phyloP scores from a whole-genome alignment of 768 basidiomycete genomes.

The Lentinus tigrinus region DNA sequence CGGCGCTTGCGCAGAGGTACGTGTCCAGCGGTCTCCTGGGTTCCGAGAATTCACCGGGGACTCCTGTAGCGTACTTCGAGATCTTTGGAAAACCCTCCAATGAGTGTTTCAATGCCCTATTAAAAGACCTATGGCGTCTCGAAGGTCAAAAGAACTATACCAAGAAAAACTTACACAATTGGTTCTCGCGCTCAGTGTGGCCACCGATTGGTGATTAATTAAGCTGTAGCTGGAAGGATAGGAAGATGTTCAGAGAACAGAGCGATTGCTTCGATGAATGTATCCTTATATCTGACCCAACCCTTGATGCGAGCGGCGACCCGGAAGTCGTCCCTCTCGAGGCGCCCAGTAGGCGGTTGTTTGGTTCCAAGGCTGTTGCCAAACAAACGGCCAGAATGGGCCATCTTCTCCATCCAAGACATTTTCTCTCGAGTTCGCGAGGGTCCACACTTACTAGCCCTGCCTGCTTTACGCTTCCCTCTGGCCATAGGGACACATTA shows the following conservation, averaged over 20 bases:
- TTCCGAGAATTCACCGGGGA: background rate
- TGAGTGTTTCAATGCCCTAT: background rate
- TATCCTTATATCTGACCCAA: too few species aligned
- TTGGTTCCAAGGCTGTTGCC: slow-evolving; percentile 9
- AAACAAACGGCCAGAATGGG: slow-evolving; percentile 5
- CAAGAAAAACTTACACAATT: slow-evolving; percentile 2
- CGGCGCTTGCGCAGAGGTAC: too few species aligned
- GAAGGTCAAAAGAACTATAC: background rate
- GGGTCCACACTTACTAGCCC: background rate
- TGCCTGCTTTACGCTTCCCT: background rate
- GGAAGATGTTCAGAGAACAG: too few species aligned
- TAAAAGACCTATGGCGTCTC: background rate
- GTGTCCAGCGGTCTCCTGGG: too few species aligned
- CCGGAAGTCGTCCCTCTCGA: too few species aligned
- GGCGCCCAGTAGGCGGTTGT: slow-evolving; percentile 1
- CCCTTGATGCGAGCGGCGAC: too few species aligned
- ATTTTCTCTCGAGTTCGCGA: background rate
- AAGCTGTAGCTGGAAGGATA: too few species aligned
- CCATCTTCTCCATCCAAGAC: background rate
- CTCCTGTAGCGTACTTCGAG: background rate
- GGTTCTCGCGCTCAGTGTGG: background rate
- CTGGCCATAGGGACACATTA: too few species aligned
- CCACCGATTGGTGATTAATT: too few species aligned
- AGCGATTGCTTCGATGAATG: too few species aligned
- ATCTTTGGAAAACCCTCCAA: background rate